These are phyloP conservation scores for Berberis thunbergii DNA, from an alignment of 164 flowering plant genomes.

Conservation along the genomic window DNA sequence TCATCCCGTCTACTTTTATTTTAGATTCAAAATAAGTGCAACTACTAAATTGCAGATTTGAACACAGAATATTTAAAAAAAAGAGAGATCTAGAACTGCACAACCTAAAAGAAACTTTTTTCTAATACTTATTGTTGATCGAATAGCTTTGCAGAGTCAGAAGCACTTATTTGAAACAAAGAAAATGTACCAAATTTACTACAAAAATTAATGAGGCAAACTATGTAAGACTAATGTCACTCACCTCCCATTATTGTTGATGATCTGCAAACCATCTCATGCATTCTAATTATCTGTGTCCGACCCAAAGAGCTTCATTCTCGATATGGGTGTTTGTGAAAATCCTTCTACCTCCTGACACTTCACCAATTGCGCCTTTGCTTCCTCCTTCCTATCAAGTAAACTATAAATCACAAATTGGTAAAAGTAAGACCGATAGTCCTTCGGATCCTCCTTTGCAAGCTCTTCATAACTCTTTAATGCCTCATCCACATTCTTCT, in stretches of 20 bases:
- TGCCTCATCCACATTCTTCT: constrained; percentile 72
- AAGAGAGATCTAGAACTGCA: too few relatives aligned
- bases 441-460: constrained; percentile 60
- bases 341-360: constrained; percentile 64
- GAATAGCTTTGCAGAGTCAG: too few relatives aligned
- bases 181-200: too few relatives aligned
- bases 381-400: constrained; percentile 59
- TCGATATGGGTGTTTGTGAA: constrained; percentile 56
- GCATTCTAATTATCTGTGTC: constrained; percentile 21
- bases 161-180: too few relatives aligned
- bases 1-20: too few relatives aligned
- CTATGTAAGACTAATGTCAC: neutral
- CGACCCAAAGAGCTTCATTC: constrained; percentile 53
- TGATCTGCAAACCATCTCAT: neutral
- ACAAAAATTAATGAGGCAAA: too few relatives aligned
- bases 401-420: constrained; percentile 69
- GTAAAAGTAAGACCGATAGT: constrained; percentile 69
- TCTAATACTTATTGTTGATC: too few relatives aligned
- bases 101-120: too few relatives aligned
- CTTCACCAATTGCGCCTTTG: constrained; percentile 63
- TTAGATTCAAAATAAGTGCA: too few relatives aligned
- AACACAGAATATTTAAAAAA: too few relatives aligned
- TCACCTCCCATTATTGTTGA: constrained; percentile 13
- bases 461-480: constrained; percentile 53
- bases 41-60: too few relatives aligned